These are phyloP conservation scores for Coemansia sp. DNA, from an alignment of 192 early-diverging fungal genomes.

Conservation along the genomic window DNA sequence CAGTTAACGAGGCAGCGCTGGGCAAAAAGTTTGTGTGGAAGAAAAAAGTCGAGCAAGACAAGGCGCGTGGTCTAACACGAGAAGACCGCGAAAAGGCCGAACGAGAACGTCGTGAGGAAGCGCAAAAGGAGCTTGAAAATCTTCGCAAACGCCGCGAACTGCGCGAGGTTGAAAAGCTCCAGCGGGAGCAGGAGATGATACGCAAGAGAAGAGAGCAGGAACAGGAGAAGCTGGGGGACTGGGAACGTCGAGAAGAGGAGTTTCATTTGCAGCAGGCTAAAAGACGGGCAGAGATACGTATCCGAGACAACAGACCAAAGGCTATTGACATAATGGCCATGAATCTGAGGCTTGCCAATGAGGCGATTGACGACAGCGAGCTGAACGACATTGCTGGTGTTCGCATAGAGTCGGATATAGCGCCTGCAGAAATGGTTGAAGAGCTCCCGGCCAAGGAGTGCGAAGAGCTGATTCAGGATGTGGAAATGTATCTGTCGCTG, in stretches of 20 bases:
- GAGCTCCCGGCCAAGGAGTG: conserved; percentile 66
- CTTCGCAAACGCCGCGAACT: conserved; percentile 75
- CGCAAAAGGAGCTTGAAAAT: conserved; percentile 76
- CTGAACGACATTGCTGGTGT: conserved; percentile 64
- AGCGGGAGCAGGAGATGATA: conserved; percentile 77
- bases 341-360: conserved; percentile 79
- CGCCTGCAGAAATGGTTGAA: conserved; percentile 74
- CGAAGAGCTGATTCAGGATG: conserved; percentile 82
- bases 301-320: conserved; percentile 81
- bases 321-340: conserved; percentile 93
- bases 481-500: conserved; percentile 81
- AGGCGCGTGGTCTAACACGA: conserved; percentile 60
- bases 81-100: conserved; percentile 61
- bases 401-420: conserved; percentile 76
- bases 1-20: conserved; percentile 78
- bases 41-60: conserved; percentile 88
- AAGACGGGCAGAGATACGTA: conserved; percentile 85
- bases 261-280: conserved; percentile 94
- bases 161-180: conserved; percentile 78
- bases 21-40: conserved; percentile 90
- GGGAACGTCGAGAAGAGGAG: conserved; percentile 89
- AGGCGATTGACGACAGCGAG: conserved; percentile 68
- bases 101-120: conserved; percentile 59
- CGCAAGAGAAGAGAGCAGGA: conserved; percentile 83
- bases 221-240: conserved; percentile 88